Evolutionary conservation across 768 basidiomycete species (phyloP).

Genomic region (Russula sp.): DNA sequence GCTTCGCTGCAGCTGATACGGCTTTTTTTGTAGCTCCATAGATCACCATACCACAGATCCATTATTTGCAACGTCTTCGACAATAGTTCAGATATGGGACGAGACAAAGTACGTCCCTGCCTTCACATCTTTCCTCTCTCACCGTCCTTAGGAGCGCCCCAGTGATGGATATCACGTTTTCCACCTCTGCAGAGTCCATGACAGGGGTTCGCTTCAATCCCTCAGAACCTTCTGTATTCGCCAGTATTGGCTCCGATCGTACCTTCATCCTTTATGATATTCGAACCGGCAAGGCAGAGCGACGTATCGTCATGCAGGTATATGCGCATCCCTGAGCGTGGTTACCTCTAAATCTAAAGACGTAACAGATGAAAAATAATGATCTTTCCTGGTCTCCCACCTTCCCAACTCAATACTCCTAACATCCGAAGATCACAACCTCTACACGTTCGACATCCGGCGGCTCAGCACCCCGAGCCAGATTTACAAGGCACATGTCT

Average conservation of each 20-base stretch:
- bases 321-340: neutral
- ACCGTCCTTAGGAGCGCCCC: conserved; percentile 67
- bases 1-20: conserved; percentile 9
- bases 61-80: conserved; percentile 93
- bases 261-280: conserved; percentile 97
- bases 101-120: conserved; percentile 73
- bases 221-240: conserved; percentile 91
- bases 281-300: conserved; percentile 91
- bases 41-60: conserved; percentile 89
- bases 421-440: conserved; percentile 98
- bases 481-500: conserved; percentile 96
- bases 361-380: conserved; percentile 75
- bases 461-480: conserved; percentile 78
- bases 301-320: conserved; percentile 87
- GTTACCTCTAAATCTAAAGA: conserved; percentile 14
- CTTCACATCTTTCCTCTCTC: conserved; percentile 4
- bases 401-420: conserved; percentile 92
- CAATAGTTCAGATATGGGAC: conserved; percentile 95
- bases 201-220: conserved; percentile 88
- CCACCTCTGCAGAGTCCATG: conserved; percentile 85
- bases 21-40: conserved; percentile 60
- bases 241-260: conserved; percentile 88
- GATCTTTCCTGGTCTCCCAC: conserved; percentile 94
- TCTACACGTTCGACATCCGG: conserved; percentile 96
- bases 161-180: conserved; percentile 82